Evolutionary conservation across 768 basidiomycete genomes (phyloP), one percentile per base, ranked within the genome.

Genomic region (Hericium alpestre): DNA sequence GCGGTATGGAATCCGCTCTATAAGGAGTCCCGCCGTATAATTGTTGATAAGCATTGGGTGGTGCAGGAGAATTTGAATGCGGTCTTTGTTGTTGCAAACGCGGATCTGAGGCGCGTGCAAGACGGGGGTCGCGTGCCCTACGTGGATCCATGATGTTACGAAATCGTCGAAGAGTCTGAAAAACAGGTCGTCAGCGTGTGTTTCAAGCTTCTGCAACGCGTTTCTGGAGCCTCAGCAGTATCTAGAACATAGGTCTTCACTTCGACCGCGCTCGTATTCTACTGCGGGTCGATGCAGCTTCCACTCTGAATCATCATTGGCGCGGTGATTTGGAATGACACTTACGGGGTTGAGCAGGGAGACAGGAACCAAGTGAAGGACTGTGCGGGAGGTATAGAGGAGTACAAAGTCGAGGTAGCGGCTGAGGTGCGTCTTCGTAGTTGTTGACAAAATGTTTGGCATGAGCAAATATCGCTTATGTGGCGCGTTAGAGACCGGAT

Each of bases 261-360:
- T 60, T 79, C 79, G 73, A 87, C 84, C 86, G 86, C 72, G 69
- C 74, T 51, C 25, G 51, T 38, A 39, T 54, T 60, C 51, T 40
- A 50, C 23, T 53, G 50, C 64, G 55, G 86, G 81, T 90, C 77
- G 74, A 80, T 86, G 69, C 72, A 85, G 90, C 74, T 83, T 89
- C 90, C 90, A 92, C 90, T 92, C 90, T 87, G 84, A 87, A 81
- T 92, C 87, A 91, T 92, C 90, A 69, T 68, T 37, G 63, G 62
- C 53, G 25, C 48, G 25, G 43, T 7, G 32, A 32, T 32, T 10
- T 10, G 9, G 8, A 32, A 1, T 32, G 32, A 32, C 32, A 32
- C 32, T 32, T 32, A 32, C 32, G 32, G 32, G 8, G 32, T 32
- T 32, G 32, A 32, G 9, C 6, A 32, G 8, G 32, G 6, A 32